Conservation (phyloP, 78 protist genomes). For the Pelomyxa schiedti region DNA sequence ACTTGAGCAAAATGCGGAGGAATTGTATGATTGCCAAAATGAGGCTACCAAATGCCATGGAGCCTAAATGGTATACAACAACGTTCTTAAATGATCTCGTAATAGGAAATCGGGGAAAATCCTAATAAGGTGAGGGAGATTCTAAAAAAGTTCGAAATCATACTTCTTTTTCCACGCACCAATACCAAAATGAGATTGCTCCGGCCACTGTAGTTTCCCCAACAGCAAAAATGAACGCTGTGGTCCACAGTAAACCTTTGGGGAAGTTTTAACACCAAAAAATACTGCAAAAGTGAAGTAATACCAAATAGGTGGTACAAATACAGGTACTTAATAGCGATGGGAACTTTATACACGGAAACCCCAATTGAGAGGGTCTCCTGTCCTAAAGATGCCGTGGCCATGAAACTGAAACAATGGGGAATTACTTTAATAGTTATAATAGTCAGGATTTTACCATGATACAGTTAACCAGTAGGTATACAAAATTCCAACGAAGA, state of each 20-base stretch:
- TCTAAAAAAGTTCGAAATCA: background rate
- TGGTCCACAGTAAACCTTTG: conserved; percentile 62
- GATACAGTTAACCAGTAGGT: too few relatives aligned
- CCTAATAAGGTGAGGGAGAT: background rate
- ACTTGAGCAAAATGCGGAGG: conserved; percentile 46
- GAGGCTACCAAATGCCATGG: conserved; percentile 67
- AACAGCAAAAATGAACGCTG: conserved; percentile 48
- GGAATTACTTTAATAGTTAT: too few relatives aligned
- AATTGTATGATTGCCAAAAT: conserved; percentile 68
- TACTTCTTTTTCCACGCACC: conserved; percentile 35
- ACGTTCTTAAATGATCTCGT: conserved; percentile 31
- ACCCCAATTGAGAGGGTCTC: too few relatives aligned
- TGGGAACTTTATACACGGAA: too few relatives aligned
- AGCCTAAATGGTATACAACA: conserved; percentile 67
- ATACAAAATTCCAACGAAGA: too few relatives aligned
- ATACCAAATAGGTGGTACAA: conserved; percentile 82
- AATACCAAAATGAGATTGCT: conserved; percentile 68
- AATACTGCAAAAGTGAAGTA: too few relatives aligned
- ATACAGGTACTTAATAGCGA: too few relatives aligned
- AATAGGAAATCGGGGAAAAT: conserved; percentile 37
- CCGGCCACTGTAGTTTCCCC: conserved; percentile 55
- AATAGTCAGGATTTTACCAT: too few relatives aligned
- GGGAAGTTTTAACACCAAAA: too few relatives aligned
- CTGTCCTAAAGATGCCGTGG: too few relatives aligned
- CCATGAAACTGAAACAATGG: too few relatives aligned